Base-by-base conservation (phyloP, 2,329 filamentous ascomycete species). In the Annulohypoxylon truncatum region DNA sequence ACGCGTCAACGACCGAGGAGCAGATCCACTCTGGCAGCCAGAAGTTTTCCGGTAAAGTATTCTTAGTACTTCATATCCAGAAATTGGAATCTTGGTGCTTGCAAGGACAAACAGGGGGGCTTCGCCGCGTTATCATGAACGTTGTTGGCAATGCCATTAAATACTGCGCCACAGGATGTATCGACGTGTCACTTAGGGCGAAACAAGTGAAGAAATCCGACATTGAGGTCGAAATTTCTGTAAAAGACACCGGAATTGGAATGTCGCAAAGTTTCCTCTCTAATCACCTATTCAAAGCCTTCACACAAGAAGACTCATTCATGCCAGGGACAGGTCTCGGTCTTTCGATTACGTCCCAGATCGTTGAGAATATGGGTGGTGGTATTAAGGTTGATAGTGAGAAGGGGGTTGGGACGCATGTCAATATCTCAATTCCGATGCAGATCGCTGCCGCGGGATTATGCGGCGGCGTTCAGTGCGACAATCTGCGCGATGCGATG, bases 61-160 rank as follows among this genome's bases (percentile, higher is more conserved):
- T 68, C 18, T 20, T 71, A 8, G 50, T 70, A 38, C 54, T 71
- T 22, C 53, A 70, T 33, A 68, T 71, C 15, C 55, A 71, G 26
- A 69, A 62, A 22, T n/a, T 62, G 20, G 58, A 42, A 6, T 67
- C 62, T 18, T 20, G 72, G 72, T 65, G 44, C 24, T 29, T 67
- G 6, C 55, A 66, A 44, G 59, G 61, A 5, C 58, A 61, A 7
- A 66, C 54, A n/a, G 58, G 66, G 22, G 79, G 79, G 1, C 71
- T 81, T 6, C 77, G 80, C n/a, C 80, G 86, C 6, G 83, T 90
- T 48, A 81, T 89, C 50, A 88, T 89, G 86, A 90, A 90, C 60
- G 71, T 90, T 0, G 85, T 89, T 42, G 85, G 85, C 7, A 90
- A 90, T 70, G 82, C 88, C 0, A 79, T 90, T 71, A 90, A 90